Conservation (phyloP, 352 stramenopile species). For the Globisporangium ultimum region DNA sequence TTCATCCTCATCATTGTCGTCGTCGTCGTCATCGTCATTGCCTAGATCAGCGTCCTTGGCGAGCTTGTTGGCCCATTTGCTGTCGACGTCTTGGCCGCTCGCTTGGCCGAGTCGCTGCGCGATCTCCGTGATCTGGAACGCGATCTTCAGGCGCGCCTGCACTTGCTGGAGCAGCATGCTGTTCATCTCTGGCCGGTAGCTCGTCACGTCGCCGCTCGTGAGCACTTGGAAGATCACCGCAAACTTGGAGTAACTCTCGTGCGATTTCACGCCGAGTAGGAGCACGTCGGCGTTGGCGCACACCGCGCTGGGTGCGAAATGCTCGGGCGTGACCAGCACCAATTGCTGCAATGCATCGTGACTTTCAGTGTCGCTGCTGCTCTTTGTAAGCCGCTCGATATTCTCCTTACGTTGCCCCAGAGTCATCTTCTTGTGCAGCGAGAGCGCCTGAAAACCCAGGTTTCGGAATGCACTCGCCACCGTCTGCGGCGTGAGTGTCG, state of each 20-base stretch:
- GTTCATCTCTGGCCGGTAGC: slow-evolving; percentile 27
- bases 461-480: slow-evolving; percentile 49
- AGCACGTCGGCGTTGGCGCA: slow-evolving; percentile 32
- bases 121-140: slow-evolving; percentile 49
- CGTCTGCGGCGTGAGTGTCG: slow-evolving; percentile 21
- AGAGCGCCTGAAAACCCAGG: slow-evolving; percentile 54
- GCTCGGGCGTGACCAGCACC: slow-evolving; percentile 62
- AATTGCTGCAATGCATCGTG: slow-evolving; percentile 22
- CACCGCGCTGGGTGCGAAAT: slow-evolving; percentile 32
- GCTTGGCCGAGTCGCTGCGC: slow-evolving; percentile 33
- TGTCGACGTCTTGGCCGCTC: slow-evolving; percentile 27
- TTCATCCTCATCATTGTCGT: slow-evolving; percentile 37
- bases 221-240: slow-evolving; percentile 19
- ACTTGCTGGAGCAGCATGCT: slow-evolving; percentile 38
- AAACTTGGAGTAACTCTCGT: slow-evolving; percentile 32
- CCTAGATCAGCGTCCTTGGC: slow-evolving; percentile 50
- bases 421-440: slow-evolving; percentile 72
- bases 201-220: slow-evolving; percentile 9
- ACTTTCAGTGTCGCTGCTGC: not conserved
- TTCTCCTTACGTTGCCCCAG: slow-evolving; percentile 44
- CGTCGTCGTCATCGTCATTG: slow-evolving; percentile 36
- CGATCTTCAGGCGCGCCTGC: slow-evolving; percentile 49
- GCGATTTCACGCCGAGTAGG: slow-evolving; percentile 21
- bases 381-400: slow-evolving; percentile 34
- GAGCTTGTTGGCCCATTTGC: slow-evolving; percentile 61